These are phyloP conservation scores for Leccinum olivaceopallidum DNA, from an alignment of 768 basidiomycete species.

Conservation along the genomic window DNA sequence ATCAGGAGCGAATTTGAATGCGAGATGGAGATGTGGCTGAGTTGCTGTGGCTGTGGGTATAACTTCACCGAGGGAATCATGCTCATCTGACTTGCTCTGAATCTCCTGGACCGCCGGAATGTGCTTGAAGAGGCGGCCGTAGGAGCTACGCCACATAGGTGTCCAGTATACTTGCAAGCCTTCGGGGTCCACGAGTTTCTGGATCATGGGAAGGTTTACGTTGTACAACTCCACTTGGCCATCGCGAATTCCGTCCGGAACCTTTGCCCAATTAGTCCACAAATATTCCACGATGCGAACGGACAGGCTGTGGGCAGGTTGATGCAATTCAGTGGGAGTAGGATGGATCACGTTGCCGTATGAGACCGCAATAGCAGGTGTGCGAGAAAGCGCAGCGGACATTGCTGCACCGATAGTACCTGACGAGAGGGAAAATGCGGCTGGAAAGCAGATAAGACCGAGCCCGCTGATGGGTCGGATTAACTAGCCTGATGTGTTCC, in stretches of 20 bases:
- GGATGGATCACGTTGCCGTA: constrained; percentile 81
- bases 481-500: constrained; percentile 74
- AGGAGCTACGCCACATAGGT: constrained; percentile 80
- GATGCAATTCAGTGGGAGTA: constrained; percentile 54
- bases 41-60: constrained; percentile 1
- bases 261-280: constrained; percentile 84
- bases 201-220: constrained; percentile 85
- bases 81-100: constrained; percentile 38
- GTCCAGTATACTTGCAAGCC: constrained; percentile 79
- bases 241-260: constrained; percentile 53
- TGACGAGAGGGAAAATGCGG: constrained; percentile 86
- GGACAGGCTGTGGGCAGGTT: constrained; percentile 74
- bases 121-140: constrained; percentile 75
- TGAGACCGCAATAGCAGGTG: constrained; percentile 82
- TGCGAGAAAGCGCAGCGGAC: constrained; percentile 68
- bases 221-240: constrained; percentile 81
- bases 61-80: constrained; percentile 37
- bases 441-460: constrained; percentile 35
- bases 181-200: constrained; percentile 55
- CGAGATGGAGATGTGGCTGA: constrained; percentile 39
- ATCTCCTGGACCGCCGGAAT: constrained; percentile 26
- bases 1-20: constrained; percentile 78
- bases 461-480: background rate
- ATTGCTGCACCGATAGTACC: constrained; percentile 93
- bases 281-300: constrained; percentile 68